phyloP scores from a whole-genome alignment of 1,284 basidiomycete genomes.

The Meripilus lineatus region DNA sequence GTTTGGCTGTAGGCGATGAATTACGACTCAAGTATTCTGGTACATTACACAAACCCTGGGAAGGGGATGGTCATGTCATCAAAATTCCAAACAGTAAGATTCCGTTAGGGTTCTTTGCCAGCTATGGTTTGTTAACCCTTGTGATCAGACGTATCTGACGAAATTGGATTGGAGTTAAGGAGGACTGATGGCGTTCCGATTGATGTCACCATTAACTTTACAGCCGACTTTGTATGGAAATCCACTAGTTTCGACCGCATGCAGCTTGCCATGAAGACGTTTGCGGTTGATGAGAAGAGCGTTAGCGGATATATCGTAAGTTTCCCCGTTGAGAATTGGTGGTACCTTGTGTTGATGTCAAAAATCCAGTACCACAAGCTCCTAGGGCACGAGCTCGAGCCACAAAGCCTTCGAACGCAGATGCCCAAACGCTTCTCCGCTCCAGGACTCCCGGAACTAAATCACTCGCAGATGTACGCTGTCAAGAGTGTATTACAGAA shows the following conservation, averaged over 20 bases:
- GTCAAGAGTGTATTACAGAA: constrained; percentile 99
- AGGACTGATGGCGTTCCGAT: constrained; percentile 92
- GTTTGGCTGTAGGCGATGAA: constrained; percentile 96
- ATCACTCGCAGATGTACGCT: constrained; percentile 99
- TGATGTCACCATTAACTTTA: constrained; percentile 93
- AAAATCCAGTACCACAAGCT: constrained; percentile 87
- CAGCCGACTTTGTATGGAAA: constrained; percentile 99
- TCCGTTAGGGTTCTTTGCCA: not conserved
- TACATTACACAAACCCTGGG: constrained; percentile 89
- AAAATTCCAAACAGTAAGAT: constrained; percentile 97
- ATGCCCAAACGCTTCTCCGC: constrained; percentile 98
- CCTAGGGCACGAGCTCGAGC: constrained; percentile 92
- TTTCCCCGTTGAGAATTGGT: constrained; percentile 12
- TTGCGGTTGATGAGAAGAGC: constrained; percentile 98
- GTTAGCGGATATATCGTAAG: constrained; percentile 96
- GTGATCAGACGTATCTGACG: constrained; percentile 88
- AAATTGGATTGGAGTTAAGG: constrained; percentile 92
- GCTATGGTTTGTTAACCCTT: constrained; percentile 15
- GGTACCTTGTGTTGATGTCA: constrained; percentile 8
- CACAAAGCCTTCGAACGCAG: constrained; percentile 83
- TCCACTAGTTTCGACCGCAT: constrained; percentile 98
- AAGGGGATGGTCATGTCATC: constrained; percentile 96
- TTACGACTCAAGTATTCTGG: constrained; percentile 87
- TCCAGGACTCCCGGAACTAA: constrained; percentile 95
- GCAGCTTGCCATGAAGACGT: constrained; percentile 99